Evolutionary conservation across 495 filamentous ascomycete species (phyloP).

Genomic region (Penicillium flavigenum): DNA sequence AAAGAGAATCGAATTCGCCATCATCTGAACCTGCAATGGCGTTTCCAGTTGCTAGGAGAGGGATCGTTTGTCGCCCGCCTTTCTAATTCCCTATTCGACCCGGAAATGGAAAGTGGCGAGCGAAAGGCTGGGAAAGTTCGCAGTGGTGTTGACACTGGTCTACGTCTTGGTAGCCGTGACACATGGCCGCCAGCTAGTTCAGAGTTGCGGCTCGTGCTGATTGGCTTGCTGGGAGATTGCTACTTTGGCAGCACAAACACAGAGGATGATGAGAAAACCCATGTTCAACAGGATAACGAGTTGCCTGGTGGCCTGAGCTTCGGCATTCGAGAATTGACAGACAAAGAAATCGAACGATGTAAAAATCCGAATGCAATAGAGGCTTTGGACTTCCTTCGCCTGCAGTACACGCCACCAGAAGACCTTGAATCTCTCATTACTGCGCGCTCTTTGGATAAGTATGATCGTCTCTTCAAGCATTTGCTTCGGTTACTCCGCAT

Average conservation of each 20-base stretch:
- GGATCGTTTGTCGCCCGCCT: slow-evolving; percentile 78
- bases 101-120: slow-evolving; percentile 79
- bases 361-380: slow-evolving; percentile 76
- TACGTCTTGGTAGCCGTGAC: slow-evolving; percentile 71
- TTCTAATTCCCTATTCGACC: slow-evolving; percentile 79
- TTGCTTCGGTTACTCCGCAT: slow-evolving; percentile 77
- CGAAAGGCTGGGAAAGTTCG: slow-evolving; percentile 64
- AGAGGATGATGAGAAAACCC: slow-evolving; percentile 22
- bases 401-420: slow-evolving; percentile 78
- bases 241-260: slow-evolving; percentile 44
- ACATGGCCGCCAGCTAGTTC: slow-evolving; percentile 93
- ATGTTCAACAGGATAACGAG: slow-evolving; percentile 42
- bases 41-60: slow-evolving; percentile 81
- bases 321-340: slow-evolving; percentile 74
- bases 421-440: slow-evolving; percentile 74
- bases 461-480: slow-evolving; percentile 79
- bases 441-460: slow-evolving; percentile 63
- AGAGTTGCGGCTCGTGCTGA: slow-evolving; percentile 82
- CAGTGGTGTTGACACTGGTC: slow-evolving; percentile 71
- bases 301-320: slow-evolving; percentile 85
- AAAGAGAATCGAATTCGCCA: slow-evolving; percentile 65
- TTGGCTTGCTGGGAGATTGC: slow-evolving; percentile 79
- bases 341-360: slow-evolving; percentile 72
- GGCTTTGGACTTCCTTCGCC: slow-evolving; percentile 84
- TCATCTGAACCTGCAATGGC: slow-evolving; percentile 74